These are phyloP conservation scores for Puccinellia tenuiflora DNA, from an alignment of 176 grass and related monocot species.

Conservation along the genomic window DNA sequence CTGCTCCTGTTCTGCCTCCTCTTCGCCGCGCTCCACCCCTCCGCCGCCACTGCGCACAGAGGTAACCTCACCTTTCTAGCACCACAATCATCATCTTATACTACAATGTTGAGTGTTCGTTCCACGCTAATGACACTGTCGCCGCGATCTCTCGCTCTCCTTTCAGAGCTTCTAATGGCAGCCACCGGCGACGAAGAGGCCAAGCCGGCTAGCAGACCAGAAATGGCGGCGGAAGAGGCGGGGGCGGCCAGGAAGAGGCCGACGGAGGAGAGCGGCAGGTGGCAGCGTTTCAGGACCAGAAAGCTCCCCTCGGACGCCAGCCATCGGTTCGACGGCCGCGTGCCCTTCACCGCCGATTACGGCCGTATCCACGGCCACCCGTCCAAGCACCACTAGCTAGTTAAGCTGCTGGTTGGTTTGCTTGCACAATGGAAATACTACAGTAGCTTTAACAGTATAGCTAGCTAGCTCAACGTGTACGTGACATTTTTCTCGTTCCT, in stretches of 20 bases:
- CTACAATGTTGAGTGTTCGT: too few relatives aligned
- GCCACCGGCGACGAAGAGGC: neutral
- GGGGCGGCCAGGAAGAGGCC: neutral
- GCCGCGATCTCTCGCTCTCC: neutral
- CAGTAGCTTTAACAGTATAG: neutral
- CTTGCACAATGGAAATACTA: neutral
- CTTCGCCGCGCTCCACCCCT: neutral
- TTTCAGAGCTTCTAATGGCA: conserved; percentile 5
- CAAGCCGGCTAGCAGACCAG: neutral
- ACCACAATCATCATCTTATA: neutral
- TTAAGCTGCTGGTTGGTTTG: neutral
- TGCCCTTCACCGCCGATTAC: conserved; percentile 77
- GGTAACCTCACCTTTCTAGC: neutral
- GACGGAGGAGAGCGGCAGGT: neutral
- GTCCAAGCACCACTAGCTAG: conserved; percentile 68
- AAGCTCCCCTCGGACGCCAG: neutral
- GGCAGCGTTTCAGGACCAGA: conserved; percentile 26
- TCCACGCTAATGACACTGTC: neutral
- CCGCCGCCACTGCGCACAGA: conserved; percentile 23
- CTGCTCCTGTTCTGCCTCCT: conserved; percentile 14
- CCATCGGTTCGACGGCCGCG: conserved; percentile 27
- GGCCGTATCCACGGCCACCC: conserved; percentile 26
- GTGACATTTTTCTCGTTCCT: neutral
- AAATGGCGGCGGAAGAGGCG: neutral
- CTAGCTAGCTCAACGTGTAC: neutral